Evolutionary conservation across 1,139 yeast species (phyloP).

Genomic region (Suhomyces choctaworum): DNA sequence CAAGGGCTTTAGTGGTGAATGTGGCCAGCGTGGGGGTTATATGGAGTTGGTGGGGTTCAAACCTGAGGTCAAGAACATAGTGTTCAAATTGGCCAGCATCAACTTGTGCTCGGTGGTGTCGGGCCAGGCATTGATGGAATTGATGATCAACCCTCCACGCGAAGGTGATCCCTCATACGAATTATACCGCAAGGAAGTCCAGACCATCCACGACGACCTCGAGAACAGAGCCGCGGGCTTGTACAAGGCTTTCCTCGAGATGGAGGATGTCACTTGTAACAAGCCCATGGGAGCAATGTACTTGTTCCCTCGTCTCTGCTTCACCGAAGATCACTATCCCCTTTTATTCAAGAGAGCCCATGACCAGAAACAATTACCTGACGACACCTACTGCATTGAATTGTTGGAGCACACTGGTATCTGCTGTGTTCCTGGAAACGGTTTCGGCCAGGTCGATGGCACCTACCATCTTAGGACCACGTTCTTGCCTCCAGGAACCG

Average conservation of each 20-base stretch:
- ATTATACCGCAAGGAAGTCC: slow-evolving; percentile 61
- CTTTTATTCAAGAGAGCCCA: slow-evolving; percentile 64
- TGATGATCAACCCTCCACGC: slow-evolving; percentile 90
- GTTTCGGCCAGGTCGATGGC: slow-evolving; percentile 89
- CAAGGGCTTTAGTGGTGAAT: slow-evolving; percentile 95
- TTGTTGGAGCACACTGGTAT: slow-evolving; percentile 88
- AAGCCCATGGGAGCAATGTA: slow-evolving; percentile 98
- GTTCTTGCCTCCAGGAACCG: slow-evolving; percentile 90
- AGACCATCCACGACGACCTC: slow-evolving; percentile 60
- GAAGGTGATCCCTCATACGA: slow-evolving; percentile 76
- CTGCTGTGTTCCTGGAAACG: slow-evolving; percentile 96
- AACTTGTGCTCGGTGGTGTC: slow-evolving; percentile 91
- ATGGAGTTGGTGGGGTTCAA: slow-evolving; percentile 88
- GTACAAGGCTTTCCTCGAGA: slow-evolving; percentile 65
- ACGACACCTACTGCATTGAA: slow-evolving; percentile 84
- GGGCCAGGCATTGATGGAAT: slow-evolving; percentile 89
- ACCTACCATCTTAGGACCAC: slow-evolving; percentile 94
- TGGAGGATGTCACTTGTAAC: slow-evolving; percentile 84
- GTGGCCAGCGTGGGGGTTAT: slow-evolving; percentile 99
- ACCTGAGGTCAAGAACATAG: slow-evolving; percentile 63
- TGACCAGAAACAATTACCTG: slow-evolving; percentile 58
- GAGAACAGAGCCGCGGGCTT: slow-evolving; percentile 61
- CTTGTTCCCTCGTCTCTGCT: slow-evolving; percentile 75
- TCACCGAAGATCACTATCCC: slow-evolving; percentile 48
- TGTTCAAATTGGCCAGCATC: slow-evolving; percentile 84